Conservation (phyloP, 2,329 filamentous ascomycete genomes). For the Cercospora brassicicola region DNA sequence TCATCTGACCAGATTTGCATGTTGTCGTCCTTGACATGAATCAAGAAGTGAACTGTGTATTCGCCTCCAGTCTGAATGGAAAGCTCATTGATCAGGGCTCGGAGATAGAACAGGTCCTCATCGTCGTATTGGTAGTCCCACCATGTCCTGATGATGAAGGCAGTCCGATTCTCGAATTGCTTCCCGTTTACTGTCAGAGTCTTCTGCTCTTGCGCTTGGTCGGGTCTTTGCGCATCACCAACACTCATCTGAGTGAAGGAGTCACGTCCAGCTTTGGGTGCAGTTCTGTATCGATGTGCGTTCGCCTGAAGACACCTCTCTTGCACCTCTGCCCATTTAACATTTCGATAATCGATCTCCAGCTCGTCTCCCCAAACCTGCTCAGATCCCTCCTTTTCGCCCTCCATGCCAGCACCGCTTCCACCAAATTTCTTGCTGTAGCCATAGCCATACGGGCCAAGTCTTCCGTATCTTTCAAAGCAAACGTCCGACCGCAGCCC, state of each 20-base stretch:
- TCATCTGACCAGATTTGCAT: slow-evolving; percentile 80
- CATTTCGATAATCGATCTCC: slow-evolving; percentile 72
- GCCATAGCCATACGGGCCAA: slow-evolving; percentile 86
- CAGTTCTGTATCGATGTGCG: slow-evolving; percentile 62
- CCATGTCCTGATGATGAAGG: slow-evolving; percentile 80
- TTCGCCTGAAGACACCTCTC: slow-evolving; percentile 72
- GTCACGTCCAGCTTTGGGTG: slow-evolving; percentile 32
- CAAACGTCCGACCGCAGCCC: slow-evolving; percentile 81
- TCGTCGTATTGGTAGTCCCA: slow-evolving; percentile 74
- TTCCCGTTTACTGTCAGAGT: slow-evolving; percentile 21
- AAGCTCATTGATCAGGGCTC: slow-evolving; percentile 76
- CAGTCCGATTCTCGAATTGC: slow-evolving; percentile 59
- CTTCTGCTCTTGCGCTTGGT: slow-evolving; percentile 21
- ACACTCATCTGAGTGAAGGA: slow-evolving; percentile 45
- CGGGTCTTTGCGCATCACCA: slow-evolving; percentile 32
- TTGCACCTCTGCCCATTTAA: slow-evolving; percentile 79
- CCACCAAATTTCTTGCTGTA: slow-evolving; percentile 79
- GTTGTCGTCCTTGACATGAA: slow-evolving; percentile 80
- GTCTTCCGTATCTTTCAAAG: slow-evolving; percentile 85
- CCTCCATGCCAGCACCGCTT: slow-evolving; percentile 79
- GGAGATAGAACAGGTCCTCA: slow-evolving; percentile 79
- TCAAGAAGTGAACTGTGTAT: slow-evolving; percentile 77
- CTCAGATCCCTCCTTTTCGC: slow-evolving; percentile 78
- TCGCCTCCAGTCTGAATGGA: slow-evolving; percentile 76
- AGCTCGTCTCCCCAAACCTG: slow-evolving; percentile 70